Conservation (phyloP, 768 basidiomycete species). For the Terana coerulea region DNA sequence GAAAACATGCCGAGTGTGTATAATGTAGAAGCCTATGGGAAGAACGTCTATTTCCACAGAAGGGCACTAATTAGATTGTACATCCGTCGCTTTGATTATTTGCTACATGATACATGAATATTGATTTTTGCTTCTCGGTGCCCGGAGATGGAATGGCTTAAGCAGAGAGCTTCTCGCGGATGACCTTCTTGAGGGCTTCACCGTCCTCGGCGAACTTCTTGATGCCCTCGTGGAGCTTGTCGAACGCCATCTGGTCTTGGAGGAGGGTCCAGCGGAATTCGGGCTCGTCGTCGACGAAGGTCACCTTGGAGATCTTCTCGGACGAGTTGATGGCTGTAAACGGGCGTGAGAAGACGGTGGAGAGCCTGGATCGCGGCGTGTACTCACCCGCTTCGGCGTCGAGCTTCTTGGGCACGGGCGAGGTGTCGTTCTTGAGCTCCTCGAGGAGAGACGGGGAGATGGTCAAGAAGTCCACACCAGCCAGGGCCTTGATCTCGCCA, state of each 20-base stretch:
- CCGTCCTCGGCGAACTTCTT: conserved; percentile 98
- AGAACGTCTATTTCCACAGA: too few species aligned
- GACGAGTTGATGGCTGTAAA: conserved; percentile 42
- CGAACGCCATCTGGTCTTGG: conserved; percentile 96
- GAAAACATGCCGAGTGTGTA: too few species aligned
- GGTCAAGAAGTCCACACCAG: conserved; percentile 97
- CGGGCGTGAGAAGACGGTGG: background rate
- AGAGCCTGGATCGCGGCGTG: background rate
- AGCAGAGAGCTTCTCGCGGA: conserved; percentile 66
- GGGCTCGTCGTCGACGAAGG: conserved; percentile 87
- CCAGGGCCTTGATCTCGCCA: conserved; percentile 92
- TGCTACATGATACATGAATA: too few species aligned
- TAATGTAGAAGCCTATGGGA: too few species aligned
- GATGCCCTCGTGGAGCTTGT: conserved; percentile 98
- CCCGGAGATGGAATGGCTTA: conserved; percentile 13
- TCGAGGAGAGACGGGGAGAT: conserved; percentile 89
- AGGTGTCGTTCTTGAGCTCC: conserved; percentile 82
- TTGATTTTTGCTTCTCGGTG: too few species aligned
- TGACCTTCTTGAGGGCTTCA: conserved; percentile 76
- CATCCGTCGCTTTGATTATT: too few species aligned
- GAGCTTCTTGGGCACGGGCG: conserved; percentile 81
- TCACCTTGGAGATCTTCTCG: conserved; percentile 71
- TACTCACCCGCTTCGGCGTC: conserved; percentile 56
- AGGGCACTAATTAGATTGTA: too few species aligned
- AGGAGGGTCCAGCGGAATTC: conserved; percentile 95